Conservation (phyloP, 805 yeast species). For the Naumovozyma dairenensis region DNA sequence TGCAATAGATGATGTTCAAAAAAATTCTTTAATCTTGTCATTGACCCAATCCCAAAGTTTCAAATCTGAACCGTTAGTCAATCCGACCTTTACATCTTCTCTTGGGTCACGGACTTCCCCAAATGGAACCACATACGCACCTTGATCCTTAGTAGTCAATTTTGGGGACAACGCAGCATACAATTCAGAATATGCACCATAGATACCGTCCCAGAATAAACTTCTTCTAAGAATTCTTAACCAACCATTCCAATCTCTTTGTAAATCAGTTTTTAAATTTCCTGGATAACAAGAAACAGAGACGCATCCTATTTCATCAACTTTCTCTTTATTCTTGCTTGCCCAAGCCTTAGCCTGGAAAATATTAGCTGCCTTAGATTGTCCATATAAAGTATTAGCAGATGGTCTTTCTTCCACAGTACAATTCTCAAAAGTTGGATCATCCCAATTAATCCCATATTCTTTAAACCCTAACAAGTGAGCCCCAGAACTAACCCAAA, state of each 20-base stretch:
- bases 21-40: conserved; percentile 6
- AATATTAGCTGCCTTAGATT: conserved; percentile 30
- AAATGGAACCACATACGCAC: conserved; percentile 30
- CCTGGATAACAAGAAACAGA: conserved; percentile 32
- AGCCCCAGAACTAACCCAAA: conserved; percentile 33
- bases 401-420: conserved; percentile 11
- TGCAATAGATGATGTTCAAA: too few species aligned
- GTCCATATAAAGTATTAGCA: conserved; percentile 25
- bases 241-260: conserved; percentile 14
- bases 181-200: conserved; percentile 32
- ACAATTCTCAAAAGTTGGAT: conserved; percentile 19
- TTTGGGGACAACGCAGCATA: conserved; percentile 30
- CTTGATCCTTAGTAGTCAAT: conserved; percentile 20
- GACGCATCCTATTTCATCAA: conserved; percentile 19
- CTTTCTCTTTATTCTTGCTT: conserved; percentile 14
- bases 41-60: conserved; percentile 22
- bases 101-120: conserved; percentile 25
- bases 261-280: conserved; percentile 22
- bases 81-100: conserved; percentile 17
- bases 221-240: conserved; percentile 2
- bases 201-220: conserved; percentile 12
- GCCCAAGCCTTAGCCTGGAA: conserved; percentile 31
- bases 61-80: conserved; percentile 22
- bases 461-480: conserved; percentile 22
- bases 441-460: conserved; percentile 28